A percentile compares a stretch with the other conserved stretches of the same genome.
Evolutionary conservation across 2,329 filamentous ascomycete genomes (phyloP).

Genomic region (Waltergamsia citrina): DNA sequence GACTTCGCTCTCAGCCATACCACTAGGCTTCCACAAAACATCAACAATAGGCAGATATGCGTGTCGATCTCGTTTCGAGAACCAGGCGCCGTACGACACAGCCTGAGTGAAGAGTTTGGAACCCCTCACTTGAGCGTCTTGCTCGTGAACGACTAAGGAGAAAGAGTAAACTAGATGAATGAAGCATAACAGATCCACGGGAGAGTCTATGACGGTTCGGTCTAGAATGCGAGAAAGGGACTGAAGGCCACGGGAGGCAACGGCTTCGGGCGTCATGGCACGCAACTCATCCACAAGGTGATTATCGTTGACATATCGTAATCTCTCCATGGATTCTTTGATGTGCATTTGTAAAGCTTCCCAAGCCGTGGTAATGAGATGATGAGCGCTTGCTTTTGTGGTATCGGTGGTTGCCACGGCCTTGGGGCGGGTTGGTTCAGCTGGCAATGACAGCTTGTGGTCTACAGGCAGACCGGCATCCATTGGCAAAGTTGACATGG

Average conservation of each 20-base stretch:
- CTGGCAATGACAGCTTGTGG: too few relatives aligned
- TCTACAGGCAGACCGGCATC: too few relatives aligned
- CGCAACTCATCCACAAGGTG: constrained; percentile 29
- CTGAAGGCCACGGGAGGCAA: constrained; percentile 31
- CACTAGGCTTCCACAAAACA: constrained; percentile 37
- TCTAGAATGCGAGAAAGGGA: constrained; percentile 28
- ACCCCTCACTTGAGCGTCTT: constrained; percentile 23
- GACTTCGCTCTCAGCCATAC: constrained; percentile 18
- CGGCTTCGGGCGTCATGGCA: constrained; percentile 23
- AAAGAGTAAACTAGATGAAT: constrained; percentile 42
- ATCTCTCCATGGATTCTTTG: constrained; percentile 30
- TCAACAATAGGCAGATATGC: constrained; percentile 33
- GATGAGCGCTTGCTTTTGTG: constrained; percentile 14
- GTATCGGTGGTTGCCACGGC: neutral
- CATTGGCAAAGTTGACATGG: too few relatives aligned
- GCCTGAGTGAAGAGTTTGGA: constrained; percentile 36
- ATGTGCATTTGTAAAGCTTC: constrained; percentile 36
- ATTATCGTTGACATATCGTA: constrained; percentile 28
- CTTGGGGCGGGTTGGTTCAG: too few relatives aligned
- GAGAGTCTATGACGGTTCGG: constrained; percentile 23
- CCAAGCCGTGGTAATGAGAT: constrained; percentile 33
- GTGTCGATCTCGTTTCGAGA: constrained; percentile 24
- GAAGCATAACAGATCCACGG: constrained; percentile 38
- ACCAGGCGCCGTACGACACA: constrained; percentile 28
- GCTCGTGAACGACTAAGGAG: constrained; percentile 34